Conservation (phyloP, 2,329 filamentous ascomycete genomes). For the Diaporthe humulicola region DNA sequence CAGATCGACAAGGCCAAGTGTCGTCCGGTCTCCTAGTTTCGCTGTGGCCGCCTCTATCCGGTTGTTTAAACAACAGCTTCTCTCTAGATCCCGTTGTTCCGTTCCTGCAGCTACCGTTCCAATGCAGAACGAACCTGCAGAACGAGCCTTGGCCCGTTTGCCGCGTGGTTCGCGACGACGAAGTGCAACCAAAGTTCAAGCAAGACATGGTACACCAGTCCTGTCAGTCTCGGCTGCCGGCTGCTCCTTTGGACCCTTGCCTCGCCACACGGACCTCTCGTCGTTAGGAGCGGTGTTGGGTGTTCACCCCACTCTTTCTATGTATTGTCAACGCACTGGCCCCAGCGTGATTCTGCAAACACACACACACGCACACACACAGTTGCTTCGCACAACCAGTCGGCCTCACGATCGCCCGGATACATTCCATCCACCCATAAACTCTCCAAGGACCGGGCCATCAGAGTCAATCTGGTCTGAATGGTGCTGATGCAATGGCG, state of each 20-base stretch:
- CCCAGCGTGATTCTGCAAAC: background rate
- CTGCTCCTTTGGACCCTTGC: slow-evolving; percentile 22
- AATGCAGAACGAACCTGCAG: background rate
- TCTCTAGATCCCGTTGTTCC: slow-evolving; percentile 16
- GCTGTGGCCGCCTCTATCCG: background rate
- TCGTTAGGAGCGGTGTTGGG: background rate
- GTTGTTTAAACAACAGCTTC: background rate
- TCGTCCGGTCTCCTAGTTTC: slow-evolving; percentile 14
- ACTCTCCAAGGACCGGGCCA: background rate
- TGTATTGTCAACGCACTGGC: slow-evolving; percentile 11
- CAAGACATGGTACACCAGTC: slow-evolving; percentile 1
- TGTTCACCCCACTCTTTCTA: background rate
- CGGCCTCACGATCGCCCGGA: background rate
- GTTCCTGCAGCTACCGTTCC: slow-evolving; percentile 5
- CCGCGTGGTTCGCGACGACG: slow-evolving; percentile 11
- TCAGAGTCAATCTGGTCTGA: slow-evolving; percentile 8
- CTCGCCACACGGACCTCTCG: slow-evolving; percentile 3
- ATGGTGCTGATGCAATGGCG: slow-evolving; percentile 10
- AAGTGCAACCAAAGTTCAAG: too few species aligned
- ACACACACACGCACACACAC: too few species aligned
- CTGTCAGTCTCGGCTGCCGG: slow-evolving; percentile 27
- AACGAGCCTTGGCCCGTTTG: background rate
- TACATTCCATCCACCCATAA: background rate
- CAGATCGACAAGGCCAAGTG: background rate
- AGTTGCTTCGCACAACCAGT: background rate